phyloP scores from a whole-genome alignment of 1,139 yeast genomes.

The Blastobotrys illinoisensis region DNA sequence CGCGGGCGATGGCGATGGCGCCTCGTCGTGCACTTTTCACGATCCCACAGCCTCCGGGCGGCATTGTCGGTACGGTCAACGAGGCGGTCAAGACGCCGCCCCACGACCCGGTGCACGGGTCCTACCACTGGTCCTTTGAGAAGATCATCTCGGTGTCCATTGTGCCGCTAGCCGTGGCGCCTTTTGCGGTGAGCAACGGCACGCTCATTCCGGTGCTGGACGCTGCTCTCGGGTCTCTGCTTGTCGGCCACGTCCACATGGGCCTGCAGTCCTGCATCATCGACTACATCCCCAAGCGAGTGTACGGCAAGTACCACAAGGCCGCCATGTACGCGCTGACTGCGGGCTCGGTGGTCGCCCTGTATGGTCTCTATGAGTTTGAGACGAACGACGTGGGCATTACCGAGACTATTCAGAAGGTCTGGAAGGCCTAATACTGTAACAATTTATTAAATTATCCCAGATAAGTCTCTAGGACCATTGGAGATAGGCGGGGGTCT shows the following conservation, averaged over 20 bases:
- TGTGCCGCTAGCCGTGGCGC: constrained; percentile 70
- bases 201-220: constrained; percentile 65
- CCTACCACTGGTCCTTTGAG: constrained; percentile 87
- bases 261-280: constrained; percentile 84
- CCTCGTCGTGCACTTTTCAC: constrained; percentile 36
- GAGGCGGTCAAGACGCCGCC: constrained; percentile 69
- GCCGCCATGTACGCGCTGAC: constrained; percentile 60
- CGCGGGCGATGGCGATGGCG: background rate
- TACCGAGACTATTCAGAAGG: constrained; percentile 36
- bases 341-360: constrained; percentile 62
- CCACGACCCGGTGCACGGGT: constrained; percentile 62
- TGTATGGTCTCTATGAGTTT: constrained; percentile 76
- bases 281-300: constrained; percentile 84
- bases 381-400: constrained; percentile 73
- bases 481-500: too few species aligned
- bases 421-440: constrained; percentile 41
- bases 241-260: constrained; percentile 69
- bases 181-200: constrained; percentile 51
- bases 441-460: too few species aligned
- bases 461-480: too few species aligned
- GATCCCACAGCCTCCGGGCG: constrained; percentile 38
- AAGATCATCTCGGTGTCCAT: constrained; percentile 60
- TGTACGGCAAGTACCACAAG: constrained; percentile 67
- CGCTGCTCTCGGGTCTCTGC: constrained; percentile 54
- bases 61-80: constrained; percentile 57